A percentile compares a stretch with the other conserved stretches of the same genome.
Conservation (phyloP, 2,329 filamentous ascomycete genomes). For the Botrytis deweyae region DNA sequence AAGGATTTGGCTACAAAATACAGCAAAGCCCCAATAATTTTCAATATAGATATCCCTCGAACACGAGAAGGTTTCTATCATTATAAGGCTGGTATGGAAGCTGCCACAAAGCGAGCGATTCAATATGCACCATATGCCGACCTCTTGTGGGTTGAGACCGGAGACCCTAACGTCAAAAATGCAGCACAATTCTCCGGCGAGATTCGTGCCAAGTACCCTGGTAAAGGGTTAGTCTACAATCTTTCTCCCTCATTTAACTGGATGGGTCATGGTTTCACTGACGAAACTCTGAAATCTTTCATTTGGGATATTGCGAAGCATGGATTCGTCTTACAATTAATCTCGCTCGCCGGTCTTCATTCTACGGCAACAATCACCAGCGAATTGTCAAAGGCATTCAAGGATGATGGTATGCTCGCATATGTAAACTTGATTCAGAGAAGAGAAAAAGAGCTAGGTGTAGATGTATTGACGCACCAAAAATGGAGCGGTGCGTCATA, state of each 20-base stretch:
- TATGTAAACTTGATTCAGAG: conserved; percentile 94
- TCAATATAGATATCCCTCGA: conserved; percentile 87
- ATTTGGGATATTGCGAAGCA: conserved; percentile 95
- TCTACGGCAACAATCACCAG: conserved; percentile 63
- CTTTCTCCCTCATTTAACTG: conserved; percentile 97
- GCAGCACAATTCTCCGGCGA: conserved; percentile 72
- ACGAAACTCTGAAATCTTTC: conserved; percentile 80
- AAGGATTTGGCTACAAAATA: conserved; percentile 68
- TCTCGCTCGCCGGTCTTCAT: conserved; percentile 65
- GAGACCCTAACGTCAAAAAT: conserved; percentile 78
- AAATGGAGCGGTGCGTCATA: conserved; percentile 65
- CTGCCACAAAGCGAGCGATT: conserved; percentile 89
- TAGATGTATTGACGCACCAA: conserved; percentile 44
- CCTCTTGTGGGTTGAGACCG: conserved; percentile 95
- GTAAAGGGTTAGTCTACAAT: conserved; percentile 95
- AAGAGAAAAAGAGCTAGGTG: conserved; percentile 73
- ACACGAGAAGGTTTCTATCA: conserved; percentile 95
- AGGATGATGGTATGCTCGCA: conserved; percentile 89
- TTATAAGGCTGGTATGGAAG: conserved; percentile 77
- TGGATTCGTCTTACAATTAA: conserved; percentile 70
- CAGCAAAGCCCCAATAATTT: conserved; percentile 68
- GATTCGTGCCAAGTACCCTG: conserved; percentile 67
- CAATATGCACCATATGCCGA: conserved; percentile 92
- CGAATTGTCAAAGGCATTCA: conserved; percentile 80
- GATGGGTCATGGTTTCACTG: conserved; percentile 90